Percentiles rank a stretch among this genome's conserved stretches.
These are phyloP conservation scores for Plantago major DNA, from an alignment of 257 asterid genomes.

Conservation along the genomic window DNA sequence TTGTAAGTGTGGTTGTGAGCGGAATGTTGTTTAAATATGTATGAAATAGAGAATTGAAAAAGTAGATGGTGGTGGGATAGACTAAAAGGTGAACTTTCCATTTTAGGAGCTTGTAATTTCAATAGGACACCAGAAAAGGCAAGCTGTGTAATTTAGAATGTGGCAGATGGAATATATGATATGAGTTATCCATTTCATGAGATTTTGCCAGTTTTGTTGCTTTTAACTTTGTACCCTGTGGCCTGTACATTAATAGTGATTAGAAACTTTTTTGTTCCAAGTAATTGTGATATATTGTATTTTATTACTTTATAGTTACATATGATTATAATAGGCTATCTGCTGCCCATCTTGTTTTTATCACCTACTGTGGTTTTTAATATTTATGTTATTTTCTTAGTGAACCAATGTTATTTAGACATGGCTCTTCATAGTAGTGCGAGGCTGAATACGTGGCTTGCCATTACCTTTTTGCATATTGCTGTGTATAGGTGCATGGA, in stretches of 20 bases:
- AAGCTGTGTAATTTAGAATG: too few relatives aligned
- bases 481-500: not conserved
- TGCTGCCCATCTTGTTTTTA: not conserved
- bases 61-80: too few relatives aligned
- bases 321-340: not conserved
- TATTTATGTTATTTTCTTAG: not conserved
- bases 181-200: constrained; percentile 7
- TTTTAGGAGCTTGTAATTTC: too few relatives aligned
- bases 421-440: not conserved
- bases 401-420: not conserved
- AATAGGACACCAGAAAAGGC: too few relatives aligned
- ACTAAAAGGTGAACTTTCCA: too few relatives aligned
- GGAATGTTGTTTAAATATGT: too few relatives aligned
- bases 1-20: too few relatives aligned
- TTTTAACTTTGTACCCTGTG: not conserved
- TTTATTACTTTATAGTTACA: not conserved
- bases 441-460: not conserved
- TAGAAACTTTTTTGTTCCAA: too few relatives aligned
- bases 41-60: too few relatives aligned
- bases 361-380: not conserved
- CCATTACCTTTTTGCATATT: not conserved
- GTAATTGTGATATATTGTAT: not conserved
- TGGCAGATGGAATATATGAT: not conserved
- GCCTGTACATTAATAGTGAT: not conserved
- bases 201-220: not conserved